phyloP scores from a whole-genome alignment of 2,329 filamentous ascomycete genomes.

The Fusarium longipes region DNA sequence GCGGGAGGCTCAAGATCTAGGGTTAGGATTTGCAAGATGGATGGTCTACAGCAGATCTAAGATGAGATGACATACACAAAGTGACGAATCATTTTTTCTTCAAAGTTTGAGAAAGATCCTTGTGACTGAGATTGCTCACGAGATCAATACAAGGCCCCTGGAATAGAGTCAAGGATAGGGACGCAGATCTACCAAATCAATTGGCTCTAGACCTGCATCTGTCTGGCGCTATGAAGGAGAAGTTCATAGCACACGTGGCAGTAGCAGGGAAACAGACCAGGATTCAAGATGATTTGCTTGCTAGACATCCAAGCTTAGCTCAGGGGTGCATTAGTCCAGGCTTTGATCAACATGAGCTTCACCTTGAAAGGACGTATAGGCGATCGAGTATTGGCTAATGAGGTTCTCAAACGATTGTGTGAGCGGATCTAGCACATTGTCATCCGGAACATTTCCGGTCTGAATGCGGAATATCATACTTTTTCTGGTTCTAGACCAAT shows the following conservation, averaged over 20 bases:
- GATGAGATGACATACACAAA: no score
- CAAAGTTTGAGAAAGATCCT: no score
- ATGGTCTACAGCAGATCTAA: no score
- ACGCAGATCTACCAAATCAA: neutral
- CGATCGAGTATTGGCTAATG: no score
- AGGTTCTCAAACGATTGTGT: neutral
- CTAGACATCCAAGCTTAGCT: neutral
- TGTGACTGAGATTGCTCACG: neutral
- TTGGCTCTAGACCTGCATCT: no score
- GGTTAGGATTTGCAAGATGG: no score
- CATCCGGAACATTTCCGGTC: neutral
- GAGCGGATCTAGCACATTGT: neutral
- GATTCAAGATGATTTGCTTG: neutral
- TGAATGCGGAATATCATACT: neutral
- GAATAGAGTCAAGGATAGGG: neutral
- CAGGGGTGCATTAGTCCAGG: neutral
- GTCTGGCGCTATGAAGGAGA: neutral
- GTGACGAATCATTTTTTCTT: no score
- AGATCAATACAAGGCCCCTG: neutral
- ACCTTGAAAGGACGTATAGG: neutral
- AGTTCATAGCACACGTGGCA: neutral
- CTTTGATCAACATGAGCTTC: neutral
- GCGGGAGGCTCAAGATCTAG: no score
- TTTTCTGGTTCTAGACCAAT: neutral
- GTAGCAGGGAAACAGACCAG: neutral